Conservation (phyloP, 495 filamentous ascomycete genomes). For the Neurospora intermedia region DNA sequence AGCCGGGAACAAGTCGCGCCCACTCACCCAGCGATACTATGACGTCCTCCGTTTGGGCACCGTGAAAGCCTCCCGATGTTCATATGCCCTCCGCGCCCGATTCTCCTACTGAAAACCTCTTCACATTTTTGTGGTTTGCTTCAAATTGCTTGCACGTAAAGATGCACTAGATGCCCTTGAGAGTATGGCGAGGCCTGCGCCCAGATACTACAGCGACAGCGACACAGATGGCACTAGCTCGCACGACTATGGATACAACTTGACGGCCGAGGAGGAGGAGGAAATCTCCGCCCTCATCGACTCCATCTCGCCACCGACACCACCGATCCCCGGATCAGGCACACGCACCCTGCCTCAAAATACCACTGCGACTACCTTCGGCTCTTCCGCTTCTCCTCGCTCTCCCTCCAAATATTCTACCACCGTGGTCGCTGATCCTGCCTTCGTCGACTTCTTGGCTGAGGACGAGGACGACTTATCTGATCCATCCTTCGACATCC, state of each 20-base stretch:
- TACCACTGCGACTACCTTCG: not conserved
- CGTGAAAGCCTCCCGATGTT: not conserved
- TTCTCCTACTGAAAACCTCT: not conserved
- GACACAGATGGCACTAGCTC: slow-evolving; percentile 33
- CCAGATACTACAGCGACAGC: slow-evolving; percentile 17
- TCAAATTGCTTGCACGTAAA: not conserved
- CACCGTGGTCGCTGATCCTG: not conserved
- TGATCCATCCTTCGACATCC: slow-evolving; percentile 16
- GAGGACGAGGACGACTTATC: slow-evolving; percentile 6
- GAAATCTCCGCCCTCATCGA: slow-evolving; percentile 13
- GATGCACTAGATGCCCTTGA: not conserved
- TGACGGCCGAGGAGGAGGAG: slow-evolving; percentile 50
- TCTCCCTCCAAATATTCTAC: not conserved
- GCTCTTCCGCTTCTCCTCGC: not conserved
- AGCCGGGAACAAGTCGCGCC: not conserved
- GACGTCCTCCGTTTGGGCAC: not conserved
- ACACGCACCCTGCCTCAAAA: not conserved
- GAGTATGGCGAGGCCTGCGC: not conserved
- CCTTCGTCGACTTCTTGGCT: not conserved
- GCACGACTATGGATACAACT: slow-evolving; percentile 54
- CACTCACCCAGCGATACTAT: not conserved
- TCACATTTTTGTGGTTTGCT: not conserved
- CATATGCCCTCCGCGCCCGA: not conserved
- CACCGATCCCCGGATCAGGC: not conserved
- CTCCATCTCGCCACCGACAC: slow-evolving; percentile 6